Evolutionary conservation across 768 basidiomycete genomes (phyloP), one percentile per base, ranked within the genome.

Genomic region (Leccinum imitatum): DNA sequence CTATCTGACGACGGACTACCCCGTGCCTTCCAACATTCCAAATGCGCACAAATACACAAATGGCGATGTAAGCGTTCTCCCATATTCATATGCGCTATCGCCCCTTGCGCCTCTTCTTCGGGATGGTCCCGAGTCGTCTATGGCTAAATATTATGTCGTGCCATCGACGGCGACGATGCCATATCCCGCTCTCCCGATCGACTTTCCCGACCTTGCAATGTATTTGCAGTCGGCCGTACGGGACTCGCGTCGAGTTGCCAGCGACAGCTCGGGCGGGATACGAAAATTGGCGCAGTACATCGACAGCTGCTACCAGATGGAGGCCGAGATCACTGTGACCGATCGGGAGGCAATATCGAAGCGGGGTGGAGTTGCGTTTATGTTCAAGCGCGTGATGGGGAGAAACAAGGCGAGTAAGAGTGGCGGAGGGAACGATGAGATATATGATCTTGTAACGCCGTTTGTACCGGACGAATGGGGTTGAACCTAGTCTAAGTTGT

Each of bases 391-490:
- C 46, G 80, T 90, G 15, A 86, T 89, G 23, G 67, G 85, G 74
- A 65, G 79, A 77, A 61, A 76, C 57, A 82, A 76, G 64, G 70
- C 75, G 21, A 82, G 75, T 66, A 80, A 77, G 66, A 78, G 74
- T 33, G 77, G 82, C 5, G 79, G 82, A 52, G 79, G 81, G 48
- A 93, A 93, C 67, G 89, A 90, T 64, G 90, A 92, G 59, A 88
- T 86, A 9, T 93, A 87, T 62, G 88, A 91, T 46, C 80, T 91
- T 11, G 89, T 93, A 57, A 93, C 91, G 15, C 91, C 91, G 1
- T 93, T 93, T 72, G 83, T 90, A 17, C 75, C 87, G 17, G 87
- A 90, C 59, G 88, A 90, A 63, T 89, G 83, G 84, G 87, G 87
- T 58, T 87, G 69, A 73, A 3, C 8, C 15, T 44, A 44, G 11